These are phyloP conservation scores for Podospora conica DNA, from an alignment of 495 filamentous ascomycete species.

Conservation along the genomic window DNA sequence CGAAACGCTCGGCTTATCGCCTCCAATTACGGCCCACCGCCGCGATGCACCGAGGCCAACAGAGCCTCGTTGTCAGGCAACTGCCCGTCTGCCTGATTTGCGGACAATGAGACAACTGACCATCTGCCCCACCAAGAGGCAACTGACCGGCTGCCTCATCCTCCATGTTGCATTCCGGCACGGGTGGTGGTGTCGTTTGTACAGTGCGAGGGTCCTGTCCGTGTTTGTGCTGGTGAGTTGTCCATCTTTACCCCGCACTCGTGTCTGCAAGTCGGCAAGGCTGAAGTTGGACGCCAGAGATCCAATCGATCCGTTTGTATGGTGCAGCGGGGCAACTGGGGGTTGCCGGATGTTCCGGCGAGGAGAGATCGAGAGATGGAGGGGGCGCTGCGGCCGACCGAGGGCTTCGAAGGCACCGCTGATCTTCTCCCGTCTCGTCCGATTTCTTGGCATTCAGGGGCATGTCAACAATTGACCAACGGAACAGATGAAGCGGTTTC, in stretches of 20 bases:
- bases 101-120: too few relatives aligned
- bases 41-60: background rate
- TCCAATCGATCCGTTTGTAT: background rate
- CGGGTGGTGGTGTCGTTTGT: background rate
- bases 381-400: too few relatives aligned
- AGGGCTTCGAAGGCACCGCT: too few relatives aligned
- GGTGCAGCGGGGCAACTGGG: too few relatives aligned
- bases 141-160: background rate
- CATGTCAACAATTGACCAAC: background rate
- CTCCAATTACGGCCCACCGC: background rate
- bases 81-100: background rate
- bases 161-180: background rate
- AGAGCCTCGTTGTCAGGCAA: background rate
- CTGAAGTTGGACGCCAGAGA: background rate
- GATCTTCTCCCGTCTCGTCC: background rate
- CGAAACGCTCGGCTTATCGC: background rate
- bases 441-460: background rate
- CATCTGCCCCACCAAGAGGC: too few relatives aligned
- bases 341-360: background rate
- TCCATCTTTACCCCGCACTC: background rate
- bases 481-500: background rate
- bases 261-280: background rate
- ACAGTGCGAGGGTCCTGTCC: background rate
- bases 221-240: background rate
- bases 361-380: background rate